A percentile compares a stretch with the other conserved stretches of the same genome.
phyloP scores from a whole-genome alignment of 805 yeast species.

The Saturnispora sekii region DNA sequence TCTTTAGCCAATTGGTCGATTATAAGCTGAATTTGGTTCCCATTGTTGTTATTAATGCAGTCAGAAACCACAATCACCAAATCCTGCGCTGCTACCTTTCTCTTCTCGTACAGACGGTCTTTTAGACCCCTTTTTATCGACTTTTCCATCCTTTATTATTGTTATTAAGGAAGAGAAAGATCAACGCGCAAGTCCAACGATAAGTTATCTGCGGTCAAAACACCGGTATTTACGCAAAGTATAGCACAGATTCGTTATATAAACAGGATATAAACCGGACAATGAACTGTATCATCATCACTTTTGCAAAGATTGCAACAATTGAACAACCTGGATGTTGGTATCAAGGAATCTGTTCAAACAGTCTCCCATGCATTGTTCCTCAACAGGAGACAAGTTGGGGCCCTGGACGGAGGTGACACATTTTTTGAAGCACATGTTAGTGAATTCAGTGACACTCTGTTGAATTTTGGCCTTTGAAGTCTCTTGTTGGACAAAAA shows the following conservation, averaged over 20 bases:
- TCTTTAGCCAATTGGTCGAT: slow-evolving; percentile 71
- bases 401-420: slow-evolving; percentile 39
- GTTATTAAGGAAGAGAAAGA: background rate
- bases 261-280: background rate
- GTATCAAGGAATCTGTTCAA: slow-evolving; percentile 81
- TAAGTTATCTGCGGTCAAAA: too few species aligned
- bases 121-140: slow-evolving; percentile 56
- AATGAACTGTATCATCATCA: slow-evolving; percentile 1
- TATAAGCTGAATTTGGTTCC: slow-evolving; percentile 45
- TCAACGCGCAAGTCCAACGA: background rate
- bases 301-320: slow-evolving; percentile 18
- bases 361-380: slow-evolving; percentile 68
- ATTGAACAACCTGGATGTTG: slow-evolving; percentile 71
- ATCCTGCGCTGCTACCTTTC: slow-evolving; percentile 70
- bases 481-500: slow-evolving; percentile 73
- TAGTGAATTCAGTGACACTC: slow-evolving; percentile 82
- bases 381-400: slow-evolving; percentile 49
- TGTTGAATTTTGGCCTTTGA: slow-evolving; percentile 80
- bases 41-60: slow-evolving; percentile 47
- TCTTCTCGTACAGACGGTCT: slow-evolving; percentile 67
- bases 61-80: slow-evolving; percentile 70
- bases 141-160: slow-evolving; percentile 25
- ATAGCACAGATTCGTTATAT: too few species aligned
- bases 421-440: slow-evolving; percentile 85
- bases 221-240: background rate